These are phyloP conservation scores for Epichloe uncinata DNA, from an alignment of 2,329 filamentous ascomycete genomes.

Conservation along the genomic window DNA sequence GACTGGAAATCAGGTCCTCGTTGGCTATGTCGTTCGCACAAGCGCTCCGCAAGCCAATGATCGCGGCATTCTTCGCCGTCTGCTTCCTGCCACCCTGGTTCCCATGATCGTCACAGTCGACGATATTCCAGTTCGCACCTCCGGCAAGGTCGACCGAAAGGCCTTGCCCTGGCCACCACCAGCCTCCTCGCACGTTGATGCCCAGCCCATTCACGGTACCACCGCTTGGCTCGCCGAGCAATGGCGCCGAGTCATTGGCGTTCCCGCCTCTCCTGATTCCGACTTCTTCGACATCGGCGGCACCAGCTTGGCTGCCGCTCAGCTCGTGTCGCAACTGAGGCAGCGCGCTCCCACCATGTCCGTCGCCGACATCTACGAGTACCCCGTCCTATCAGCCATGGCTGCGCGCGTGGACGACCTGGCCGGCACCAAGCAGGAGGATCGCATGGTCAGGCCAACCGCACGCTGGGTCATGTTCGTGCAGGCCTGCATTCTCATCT, in stretches of 20 bases:
- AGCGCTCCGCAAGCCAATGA: not conserved
- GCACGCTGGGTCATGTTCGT: constrained; percentile 9
- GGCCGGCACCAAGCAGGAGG: constrained; percentile 3
- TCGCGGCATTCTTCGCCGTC: constrained; percentile 5
- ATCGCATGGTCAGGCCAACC: constrained; percentile 9
- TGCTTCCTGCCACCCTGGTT: constrained; percentile 9
- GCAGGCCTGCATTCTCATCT: constrained; percentile 7
- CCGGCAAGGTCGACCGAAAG: constrained; percentile 12
- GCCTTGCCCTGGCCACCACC: constrained; percentile 9
- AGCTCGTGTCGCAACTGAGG: constrained; percentile 11
- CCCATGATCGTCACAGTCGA: constrained; percentile 11
- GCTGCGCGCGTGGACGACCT: constrained; percentile 8
- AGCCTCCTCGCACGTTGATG: constrained; percentile 3
- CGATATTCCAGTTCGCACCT: constrained; percentile 10
- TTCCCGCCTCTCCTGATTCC: constrained; percentile 4
- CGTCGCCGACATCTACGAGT: constrained; percentile 12
- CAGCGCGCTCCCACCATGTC: constrained; percentile 9
- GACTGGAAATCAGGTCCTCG: constrained; percentile 10
- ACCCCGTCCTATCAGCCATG: constrained; percentile 9
- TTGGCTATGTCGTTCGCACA: constrained; percentile 10
- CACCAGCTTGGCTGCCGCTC: constrained; percentile 11
- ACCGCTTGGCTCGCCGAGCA: constrained; percentile 10
- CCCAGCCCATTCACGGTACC: constrained; percentile 5
- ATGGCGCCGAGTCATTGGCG: constrained; percentile 10
- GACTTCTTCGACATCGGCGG: constrained; percentile 13